Conservation (phyloP, 78 protist species). For the Planoprotostelium fungivorum region DNA sequence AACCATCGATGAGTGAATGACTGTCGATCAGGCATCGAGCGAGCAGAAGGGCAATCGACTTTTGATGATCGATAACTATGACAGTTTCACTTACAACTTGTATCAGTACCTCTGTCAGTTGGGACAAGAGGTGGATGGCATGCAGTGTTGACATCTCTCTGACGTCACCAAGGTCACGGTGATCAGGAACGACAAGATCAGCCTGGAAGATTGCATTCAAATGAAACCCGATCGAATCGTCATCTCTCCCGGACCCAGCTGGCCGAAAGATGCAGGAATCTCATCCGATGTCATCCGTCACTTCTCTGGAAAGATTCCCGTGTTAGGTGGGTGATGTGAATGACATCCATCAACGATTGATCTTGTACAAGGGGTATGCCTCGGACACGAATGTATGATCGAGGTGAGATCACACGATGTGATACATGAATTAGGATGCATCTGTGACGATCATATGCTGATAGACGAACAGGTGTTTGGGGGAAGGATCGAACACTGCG, state of each 20-base stretch:
- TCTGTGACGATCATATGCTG: too few species aligned
- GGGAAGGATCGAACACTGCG: slow-evolving; percentile 4
- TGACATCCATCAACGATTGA: too few species aligned
- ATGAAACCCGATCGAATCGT: background rate
- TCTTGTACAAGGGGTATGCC: too few species aligned
- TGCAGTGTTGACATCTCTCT: background rate
- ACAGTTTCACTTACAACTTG: slow-evolving; percentile 55
- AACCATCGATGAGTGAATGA: too few species aligned
- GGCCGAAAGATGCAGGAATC: slow-evolving; percentile 33
- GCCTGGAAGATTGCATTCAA: slow-evolving; percentile 13
- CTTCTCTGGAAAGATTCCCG: slow-evolving; percentile 22
- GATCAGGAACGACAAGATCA: slow-evolving; percentile 47
- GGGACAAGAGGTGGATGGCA: slow-evolving; percentile 28
- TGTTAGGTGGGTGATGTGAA: too few species aligned
- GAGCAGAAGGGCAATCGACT: background rate
- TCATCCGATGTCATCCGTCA: slow-evolving; percentile 13
- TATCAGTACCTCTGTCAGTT: slow-evolving; percentile 39
- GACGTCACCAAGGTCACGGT: slow-evolving; percentile 4
- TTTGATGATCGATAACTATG: slow-evolving; percentile 62
- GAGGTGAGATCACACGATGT: background rate
- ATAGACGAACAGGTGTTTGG: slow-evolving; percentile 17
- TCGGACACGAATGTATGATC: background rate
- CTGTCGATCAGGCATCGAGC: too few species aligned
- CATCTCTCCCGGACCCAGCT: slow-evolving; percentile 20
- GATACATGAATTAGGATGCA: too few species aligned